Evolutionary conservation across 1,284 basidiomycete species (phyloP).

Genomic region (Puccinia horiana): DNA sequence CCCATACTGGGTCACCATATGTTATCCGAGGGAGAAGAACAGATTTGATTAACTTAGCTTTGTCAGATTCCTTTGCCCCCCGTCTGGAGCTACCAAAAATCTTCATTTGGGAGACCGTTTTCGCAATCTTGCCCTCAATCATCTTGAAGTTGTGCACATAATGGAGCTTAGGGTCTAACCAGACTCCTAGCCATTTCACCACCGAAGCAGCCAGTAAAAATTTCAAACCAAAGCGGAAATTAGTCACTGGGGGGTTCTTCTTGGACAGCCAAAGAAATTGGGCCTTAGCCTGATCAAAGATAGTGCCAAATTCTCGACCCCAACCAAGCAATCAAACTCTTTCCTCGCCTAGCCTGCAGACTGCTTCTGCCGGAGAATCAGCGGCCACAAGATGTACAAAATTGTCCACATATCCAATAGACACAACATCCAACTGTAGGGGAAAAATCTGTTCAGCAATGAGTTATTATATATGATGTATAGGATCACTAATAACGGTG

Average conservation of each 20-base stretch:
- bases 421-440: background rate
- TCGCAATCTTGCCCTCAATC: too few species aligned
- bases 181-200: too few species aligned
- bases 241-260: too few species aligned
- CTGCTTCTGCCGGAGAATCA: background rate
- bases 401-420: background rate
- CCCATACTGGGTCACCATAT: background rate
- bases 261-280: background rate
- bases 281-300: constrained; percentile 16
- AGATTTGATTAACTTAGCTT: background rate
- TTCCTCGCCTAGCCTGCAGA: background rate
- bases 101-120: too few species aligned
- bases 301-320: background rate
- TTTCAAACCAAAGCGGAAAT: too few species aligned
- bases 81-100: background rate
- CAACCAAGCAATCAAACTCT: background rate
- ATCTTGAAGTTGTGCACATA: too few species aligned
- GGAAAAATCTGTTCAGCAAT: background rate
- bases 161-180: too few species aligned
- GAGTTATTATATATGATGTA: constrained; percentile 15
- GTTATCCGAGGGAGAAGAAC: background rate
- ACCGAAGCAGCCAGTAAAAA: too few species aligned
- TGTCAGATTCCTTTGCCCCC: background rate
- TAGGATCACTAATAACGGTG: constrained; percentile 5
- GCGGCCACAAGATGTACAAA: constrained; percentile 3